A percentile compares a stretch with the other conserved stretches of the same genome.
phyloP scores from a whole-genome alignment of 2,329 filamentous ascomycete genomes.

The Alternaria sp. region DNA sequence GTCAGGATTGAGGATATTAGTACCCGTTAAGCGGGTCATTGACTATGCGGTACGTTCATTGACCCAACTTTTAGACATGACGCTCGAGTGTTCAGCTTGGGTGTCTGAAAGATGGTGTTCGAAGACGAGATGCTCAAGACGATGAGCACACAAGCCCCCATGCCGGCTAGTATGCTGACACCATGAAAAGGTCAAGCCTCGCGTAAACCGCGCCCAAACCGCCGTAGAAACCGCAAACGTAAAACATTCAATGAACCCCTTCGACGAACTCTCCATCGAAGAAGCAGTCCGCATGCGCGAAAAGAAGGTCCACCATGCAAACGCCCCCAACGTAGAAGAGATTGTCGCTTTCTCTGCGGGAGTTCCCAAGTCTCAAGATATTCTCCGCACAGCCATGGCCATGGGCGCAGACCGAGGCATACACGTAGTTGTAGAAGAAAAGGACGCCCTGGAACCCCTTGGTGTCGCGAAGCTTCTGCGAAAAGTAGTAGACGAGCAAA shows the following conservation, averaged over 20 bases:
- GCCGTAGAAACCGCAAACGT: slow-evolving; percentile 91
- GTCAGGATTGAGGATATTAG: slow-evolving; percentile 62
- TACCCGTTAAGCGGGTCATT: slow-evolving; percentile 66
- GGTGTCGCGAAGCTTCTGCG: slow-evolving; percentile 89
- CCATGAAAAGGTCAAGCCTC: slow-evolving; percentile 68
- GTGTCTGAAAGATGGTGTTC: background rate
- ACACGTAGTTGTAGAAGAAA: slow-evolving; percentile 68
- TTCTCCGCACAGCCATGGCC: slow-evolving; percentile 95
- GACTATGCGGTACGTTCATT: slow-evolving; percentile 62
- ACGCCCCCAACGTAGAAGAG: slow-evolving; percentile 70
- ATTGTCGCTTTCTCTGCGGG: slow-evolving; percentile 91
- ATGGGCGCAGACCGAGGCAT: slow-evolving; percentile 96
- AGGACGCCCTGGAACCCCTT: slow-evolving; percentile 85
- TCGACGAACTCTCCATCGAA: slow-evolving; percentile 97
- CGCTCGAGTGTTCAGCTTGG: background rate
- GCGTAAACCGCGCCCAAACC: slow-evolving; percentile 76
- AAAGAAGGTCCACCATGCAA: slow-evolving; percentile 62
- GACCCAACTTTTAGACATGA: background rate
- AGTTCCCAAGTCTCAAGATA: slow-evolving; percentile 84
- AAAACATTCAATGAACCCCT: slow-evolving; percentile 99
- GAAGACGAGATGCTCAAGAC: background rate
- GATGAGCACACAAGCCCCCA: background rate
- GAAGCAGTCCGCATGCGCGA: slow-evolving; percentile 95
- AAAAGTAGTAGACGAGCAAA: slow-evolving; percentile 81
- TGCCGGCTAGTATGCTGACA: background rate